phyloP scores from a whole-genome alignment of 495 filamentous ascomycete species.

The Aspergillus ellipticus region DNA sequence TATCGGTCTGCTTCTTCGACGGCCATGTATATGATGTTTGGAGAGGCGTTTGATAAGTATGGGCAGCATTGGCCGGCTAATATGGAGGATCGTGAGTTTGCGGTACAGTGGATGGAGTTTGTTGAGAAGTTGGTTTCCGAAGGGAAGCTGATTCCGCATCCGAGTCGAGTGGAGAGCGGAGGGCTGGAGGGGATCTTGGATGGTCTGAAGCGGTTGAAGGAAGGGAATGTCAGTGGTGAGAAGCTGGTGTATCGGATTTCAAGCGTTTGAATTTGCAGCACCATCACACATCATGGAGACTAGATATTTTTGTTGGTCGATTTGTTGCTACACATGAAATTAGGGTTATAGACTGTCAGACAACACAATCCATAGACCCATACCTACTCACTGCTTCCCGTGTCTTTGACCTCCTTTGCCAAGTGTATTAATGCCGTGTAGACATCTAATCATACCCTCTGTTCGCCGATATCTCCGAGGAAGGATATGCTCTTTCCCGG shows the following conservation, averaged over 20 bases:
- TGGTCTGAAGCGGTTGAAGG: neutral
- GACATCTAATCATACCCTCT: too few relatives aligned
- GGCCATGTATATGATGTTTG: neutral
- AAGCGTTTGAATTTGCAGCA: too few relatives aligned
- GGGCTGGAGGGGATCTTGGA: neutral
- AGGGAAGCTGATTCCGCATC: neutral
- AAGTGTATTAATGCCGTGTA: too few relatives aligned
- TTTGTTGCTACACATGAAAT: too few relatives aligned
- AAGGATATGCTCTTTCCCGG: too few relatives aligned
- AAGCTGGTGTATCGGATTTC: neutral
- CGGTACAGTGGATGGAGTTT: neutral
- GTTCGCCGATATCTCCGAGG: too few relatives aligned
- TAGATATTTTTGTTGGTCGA: too few relatives aligned
- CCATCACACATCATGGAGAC: too few relatives aligned
- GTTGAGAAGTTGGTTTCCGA: neutral
- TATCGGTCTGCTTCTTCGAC: neutral
- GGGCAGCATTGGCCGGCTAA: neutral
- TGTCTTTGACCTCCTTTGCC: too few relatives aligned
- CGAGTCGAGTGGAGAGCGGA: neutral
- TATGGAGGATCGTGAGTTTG: neutral
- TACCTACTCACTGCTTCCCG: too few relatives aligned
- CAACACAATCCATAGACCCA: too few relatives aligned
- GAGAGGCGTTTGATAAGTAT: neutral
- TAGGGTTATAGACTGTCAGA: too few relatives aligned
- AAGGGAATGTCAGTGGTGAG: neutral